Evolutionary conservation across 2,329 filamentous ascomycete species (phyloP), one percentile per base, ranked within the genome.

Genomic region (Lasiodiplodia gonubiensis): DNA sequence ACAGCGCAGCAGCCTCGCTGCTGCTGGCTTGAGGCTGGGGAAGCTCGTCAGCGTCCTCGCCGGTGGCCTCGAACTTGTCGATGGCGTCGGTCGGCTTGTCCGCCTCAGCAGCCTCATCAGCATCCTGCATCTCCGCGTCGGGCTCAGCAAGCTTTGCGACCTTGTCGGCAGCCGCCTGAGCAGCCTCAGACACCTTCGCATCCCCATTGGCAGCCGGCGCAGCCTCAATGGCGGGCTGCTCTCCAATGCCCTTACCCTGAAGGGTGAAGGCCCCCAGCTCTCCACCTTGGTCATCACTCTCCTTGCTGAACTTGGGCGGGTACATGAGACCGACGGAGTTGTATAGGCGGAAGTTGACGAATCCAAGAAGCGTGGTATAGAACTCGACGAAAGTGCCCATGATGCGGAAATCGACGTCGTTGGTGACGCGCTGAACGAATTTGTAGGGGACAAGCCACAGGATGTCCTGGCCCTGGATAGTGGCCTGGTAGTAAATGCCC

Each of bases 311-410:
- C 80, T 93, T 97, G 69, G 95, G 95, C 21, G 95, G 95, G 77
- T 99, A 99, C 68, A 97, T 93, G 70, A 99, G 83, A 10, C 95
- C 95, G 70, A 97, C 85, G 0, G 92, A 90, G 1, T 93, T 97
- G 83, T 97, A 99, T 55, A 99, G 85, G 71, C 93, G 86, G 85
- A 93, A 99, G 85, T 99, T 97, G 81, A 98, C 89, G 75, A 99
- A 99, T 69, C 94, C 92, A 23, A 99, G 85, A 16, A 99, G 86
- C 4, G 94, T 98, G 75, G 96, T 97, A 84, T 99, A 99, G 80
- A 99, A 99, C 79, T 99, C 94, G 71, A 99, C 90, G 77, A 99
- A 99, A 4, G 95, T 99, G 68, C 93, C 94, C 95, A 99, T 99
- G 81, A 99, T 99, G 75, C 95, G 87, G 83, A 97, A 99, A 80